Base-by-base conservation (phyloP, 139 green algal genomes). In the Marvania coccoides region DNA sequence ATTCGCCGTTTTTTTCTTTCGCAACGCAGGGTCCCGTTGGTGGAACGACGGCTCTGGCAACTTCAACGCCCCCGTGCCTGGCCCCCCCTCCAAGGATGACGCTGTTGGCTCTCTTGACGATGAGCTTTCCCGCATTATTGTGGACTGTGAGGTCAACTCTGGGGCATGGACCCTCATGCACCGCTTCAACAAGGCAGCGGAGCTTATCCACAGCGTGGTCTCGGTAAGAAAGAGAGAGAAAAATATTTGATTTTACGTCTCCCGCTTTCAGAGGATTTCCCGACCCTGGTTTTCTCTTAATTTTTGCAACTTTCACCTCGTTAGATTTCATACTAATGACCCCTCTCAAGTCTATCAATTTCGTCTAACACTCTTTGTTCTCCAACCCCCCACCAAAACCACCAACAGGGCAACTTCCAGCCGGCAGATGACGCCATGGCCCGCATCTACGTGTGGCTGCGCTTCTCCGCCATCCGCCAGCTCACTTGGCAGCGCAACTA, bases 401-500 rank as follows among this genome's bases (percentile, higher is more conserved):
- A 42, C 23, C 4, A 64, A 63, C 67, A 74, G 75, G 78, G 75
- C 12, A 23, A 54, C 1, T 58, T 47, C 15, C 55, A 77, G 40
- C 76, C 87, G 36, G 40, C 77, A 9, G 70, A 85, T 7, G 77
- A 80, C 47, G 81, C 81, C 33, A 75, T 90, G 71, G 75, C 79
- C 2, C 71, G 72, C 65, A 78, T 98, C 59, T 97, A 91, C 73
- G 81, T 95, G 36, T 98, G 92, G 92, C 86, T 98, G 78, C 81
- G 94, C 30, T 99, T 95, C 86, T 88, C 74, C 47, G 58, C 86
- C 37, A 90, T 83, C 6, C 86, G 94, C 60, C 89, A 98, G 77
- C 88, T 99, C 30, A 97, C 92, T 10, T 99, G 93, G 93, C 96
- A 99, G 89, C 80, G 92, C 63, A 98, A 99, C 85, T 99, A 99